These are phyloP conservation scores for Microdochium trichocladiopsis DNA, from an alignment of 2,329 filamentous ascomycete genomes.

Conservation along the genomic window DNA sequence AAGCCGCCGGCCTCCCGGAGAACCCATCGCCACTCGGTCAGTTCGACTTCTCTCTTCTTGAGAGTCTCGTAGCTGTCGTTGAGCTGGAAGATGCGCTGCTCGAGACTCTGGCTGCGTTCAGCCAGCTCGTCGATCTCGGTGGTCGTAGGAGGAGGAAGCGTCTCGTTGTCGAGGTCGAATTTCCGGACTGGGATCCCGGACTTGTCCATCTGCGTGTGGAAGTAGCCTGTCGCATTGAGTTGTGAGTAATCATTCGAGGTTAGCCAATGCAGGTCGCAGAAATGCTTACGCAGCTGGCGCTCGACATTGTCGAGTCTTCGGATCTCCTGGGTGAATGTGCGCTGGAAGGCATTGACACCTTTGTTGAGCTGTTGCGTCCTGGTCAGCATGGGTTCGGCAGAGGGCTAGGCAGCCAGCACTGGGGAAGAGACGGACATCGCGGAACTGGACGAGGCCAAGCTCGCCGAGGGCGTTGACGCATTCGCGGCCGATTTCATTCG, in stretches of 20 bases:
- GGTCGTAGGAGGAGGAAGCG: conserved; percentile 79
- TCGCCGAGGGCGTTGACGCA: conserved; percentile 95
- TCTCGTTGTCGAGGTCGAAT: conserved; percentile 83
- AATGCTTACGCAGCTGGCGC: conserved; percentile 79
- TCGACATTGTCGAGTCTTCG: conserved; percentile 96
- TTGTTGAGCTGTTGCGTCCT: conserved; percentile 66
- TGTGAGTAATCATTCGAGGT: background rate
- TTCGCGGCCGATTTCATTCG: conserved; percentile 97
- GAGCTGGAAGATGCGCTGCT: conserved; percentile 82
- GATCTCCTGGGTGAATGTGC: conserved; percentile 97
- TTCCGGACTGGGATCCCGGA: conserved; percentile 77
- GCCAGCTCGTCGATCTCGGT: conserved; percentile 94
- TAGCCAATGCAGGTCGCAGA: conserved; percentile 2
- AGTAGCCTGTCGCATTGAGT: conserved; percentile 62
- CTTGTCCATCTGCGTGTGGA: conserved; percentile 94
- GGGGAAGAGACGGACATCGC: conserved; percentile 64
- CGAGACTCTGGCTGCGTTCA: conserved; percentile 85
- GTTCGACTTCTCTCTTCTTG: conserved; percentile 94
- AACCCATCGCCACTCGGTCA: conserved; percentile 98
- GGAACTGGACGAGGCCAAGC: conserved; percentile 92
- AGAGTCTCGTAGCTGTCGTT: conserved; percentile 98
- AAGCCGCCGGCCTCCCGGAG: conserved; percentile 93
- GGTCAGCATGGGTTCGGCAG: conserved; percentile 8
- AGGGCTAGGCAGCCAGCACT: conserved; percentile 8
- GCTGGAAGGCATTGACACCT: conserved; percentile 88